Conservation (phyloP, 1,139 yeast genomes). For the Hyphopichia pseudoburtonii region DNA sequence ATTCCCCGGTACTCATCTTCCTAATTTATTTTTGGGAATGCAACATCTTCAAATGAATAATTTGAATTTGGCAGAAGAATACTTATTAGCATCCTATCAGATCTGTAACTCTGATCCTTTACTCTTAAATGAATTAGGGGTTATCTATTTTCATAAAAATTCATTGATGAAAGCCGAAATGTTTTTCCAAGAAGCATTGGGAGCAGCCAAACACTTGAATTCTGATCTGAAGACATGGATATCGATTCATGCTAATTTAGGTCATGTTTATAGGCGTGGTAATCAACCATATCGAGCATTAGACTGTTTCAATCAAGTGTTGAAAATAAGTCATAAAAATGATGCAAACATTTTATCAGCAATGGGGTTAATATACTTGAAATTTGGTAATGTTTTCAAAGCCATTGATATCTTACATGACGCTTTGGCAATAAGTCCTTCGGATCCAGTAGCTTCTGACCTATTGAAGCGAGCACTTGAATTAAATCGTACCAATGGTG, state of each 20-base stretch:
- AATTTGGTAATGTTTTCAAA: constrained; percentile 58
- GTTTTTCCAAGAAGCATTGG: constrained; percentile 70
- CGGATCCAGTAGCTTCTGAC: constrained; percentile 84
- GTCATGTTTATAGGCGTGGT: constrained; percentile 81
- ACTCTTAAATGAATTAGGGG: constrained; percentile 88
- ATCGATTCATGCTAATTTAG: constrained; percentile 84
- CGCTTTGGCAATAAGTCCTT: constrained; percentile 76
- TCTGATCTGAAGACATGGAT: constrained; percentile 84
- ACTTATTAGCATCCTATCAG: constrained; percentile 70
- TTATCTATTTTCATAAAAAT: constrained; percentile 74
- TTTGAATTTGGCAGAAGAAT: constrained; percentile 80
- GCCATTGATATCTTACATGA: constrained; percentile 80
- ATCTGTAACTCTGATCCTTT: constrained; percentile 86
- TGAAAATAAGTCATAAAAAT: constrained; percentile 60
- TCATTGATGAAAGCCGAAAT: constrained; percentile 70
- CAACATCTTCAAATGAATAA: constrained; percentile 90
- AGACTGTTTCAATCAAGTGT: constrained; percentile 72
- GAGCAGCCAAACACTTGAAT: constrained; percentile 66
- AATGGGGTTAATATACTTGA: constrained; percentile 78
- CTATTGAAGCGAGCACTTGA: constrained; percentile 78
- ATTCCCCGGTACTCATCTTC: constrained; percentile 93
- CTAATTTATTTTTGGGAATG: constrained; percentile 91
- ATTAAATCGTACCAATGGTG: constrained; percentile 44
- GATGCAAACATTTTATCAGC: constrained; percentile 82
- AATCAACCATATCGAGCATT: constrained; percentile 67